These are phyloP conservation scores for Alopecurus myosuroides DNA, from an alignment of 176 grass and related monocot genomes.

Conservation along the genomic window DNA sequence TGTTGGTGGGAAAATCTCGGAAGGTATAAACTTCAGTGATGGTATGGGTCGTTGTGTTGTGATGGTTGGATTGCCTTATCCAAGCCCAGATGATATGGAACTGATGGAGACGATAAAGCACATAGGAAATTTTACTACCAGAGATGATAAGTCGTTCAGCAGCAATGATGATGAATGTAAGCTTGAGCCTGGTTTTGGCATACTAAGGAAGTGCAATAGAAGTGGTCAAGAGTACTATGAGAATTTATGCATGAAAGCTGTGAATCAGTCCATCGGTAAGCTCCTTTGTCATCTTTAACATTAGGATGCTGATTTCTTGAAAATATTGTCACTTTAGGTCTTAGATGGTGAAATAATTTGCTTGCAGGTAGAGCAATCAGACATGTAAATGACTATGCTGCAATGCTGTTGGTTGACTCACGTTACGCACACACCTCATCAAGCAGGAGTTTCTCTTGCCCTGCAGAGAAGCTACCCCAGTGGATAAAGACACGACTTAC, in stretches of 20 bases:
- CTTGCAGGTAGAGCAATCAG: conserved; percentile 92
- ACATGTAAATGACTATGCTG: conserved; percentile 96
- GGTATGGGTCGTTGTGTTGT: conserved; percentile 92
- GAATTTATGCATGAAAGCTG: conserved; percentile 98
- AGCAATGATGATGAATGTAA: conserved; percentile 48
- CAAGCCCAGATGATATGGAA: conserved; percentile 81
- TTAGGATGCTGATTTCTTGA: not conserved
- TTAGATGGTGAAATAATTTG: conserved; percentile 11
- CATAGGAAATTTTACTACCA: conserved; percentile 55
- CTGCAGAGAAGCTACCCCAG: conserved; percentile 73
- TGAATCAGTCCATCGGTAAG: conserved; percentile 95
- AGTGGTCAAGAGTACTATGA: conserved; percentile 90
- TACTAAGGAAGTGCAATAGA: conserved; percentile 62
- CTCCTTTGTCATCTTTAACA: not conserved
- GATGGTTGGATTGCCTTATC: conserved; percentile 97
- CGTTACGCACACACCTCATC: conserved; percentile 47
- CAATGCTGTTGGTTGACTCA: conserved; percentile 82
- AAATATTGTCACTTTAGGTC: not conserved
- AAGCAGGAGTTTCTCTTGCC: conserved; percentile 36
- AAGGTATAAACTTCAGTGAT: conserved; percentile 95
- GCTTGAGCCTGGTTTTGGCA: conserved; percentile 57
- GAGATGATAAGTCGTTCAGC: conserved; percentile 9
- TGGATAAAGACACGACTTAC: conserved; percentile 80
- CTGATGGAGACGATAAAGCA: conserved; percentile 88
- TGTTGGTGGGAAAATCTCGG: conserved; percentile 93